Evolutionary conservation across 164 flowering plant genomes (phyloP).

Genomic region (Litsea cubeba): DNA sequence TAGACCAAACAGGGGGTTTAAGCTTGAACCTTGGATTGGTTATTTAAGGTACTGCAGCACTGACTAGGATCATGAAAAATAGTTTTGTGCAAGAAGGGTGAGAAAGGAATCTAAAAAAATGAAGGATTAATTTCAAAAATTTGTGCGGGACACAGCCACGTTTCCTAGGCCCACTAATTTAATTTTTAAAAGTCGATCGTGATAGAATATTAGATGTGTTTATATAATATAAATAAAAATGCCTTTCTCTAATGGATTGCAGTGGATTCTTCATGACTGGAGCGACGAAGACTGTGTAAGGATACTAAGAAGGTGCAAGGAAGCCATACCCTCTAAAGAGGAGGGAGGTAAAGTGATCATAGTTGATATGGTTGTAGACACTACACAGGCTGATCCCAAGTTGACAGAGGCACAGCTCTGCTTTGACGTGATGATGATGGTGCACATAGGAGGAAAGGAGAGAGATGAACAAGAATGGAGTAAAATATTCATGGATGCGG

Average conservation of each 20-base stretch:
- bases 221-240: too few species aligned
- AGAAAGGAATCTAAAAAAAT: too few species aligned
- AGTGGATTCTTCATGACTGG: slow-evolving; percentile 27
- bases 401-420: not conserved
- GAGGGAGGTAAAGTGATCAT: slow-evolving; percentile 43
- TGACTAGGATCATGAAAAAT: too few species aligned
- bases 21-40: too few species aligned
- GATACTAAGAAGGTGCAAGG: slow-evolving; percentile 34
- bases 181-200: too few species aligned
- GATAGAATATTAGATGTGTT: too few species aligned
- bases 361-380: slow-evolving; percentile 32
- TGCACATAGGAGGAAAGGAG: slow-evolving; percentile 8
- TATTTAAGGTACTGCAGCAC: too few species aligned
- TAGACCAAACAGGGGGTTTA: too few species aligned
- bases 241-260: not conserved
- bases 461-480: slow-evolving; percentile 14
- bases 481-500: slow-evolving; percentile 5
- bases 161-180: too few species aligned
- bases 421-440: slow-evolving; percentile 9
- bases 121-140: too few species aligned
- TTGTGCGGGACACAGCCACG: too few species aligned
- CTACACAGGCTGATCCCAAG: not conserved
- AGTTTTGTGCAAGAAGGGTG: too few species aligned
- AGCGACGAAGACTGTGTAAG: slow-evolving; percentile 36
- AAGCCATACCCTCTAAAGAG: slow-evolving; percentile 22